Evolutionary conservation across 2,329 filamentous ascomycete species (phyloP), one percentile per base, ranked within the genome.

Genomic region (Ophioceras dolichostomum): DNA sequence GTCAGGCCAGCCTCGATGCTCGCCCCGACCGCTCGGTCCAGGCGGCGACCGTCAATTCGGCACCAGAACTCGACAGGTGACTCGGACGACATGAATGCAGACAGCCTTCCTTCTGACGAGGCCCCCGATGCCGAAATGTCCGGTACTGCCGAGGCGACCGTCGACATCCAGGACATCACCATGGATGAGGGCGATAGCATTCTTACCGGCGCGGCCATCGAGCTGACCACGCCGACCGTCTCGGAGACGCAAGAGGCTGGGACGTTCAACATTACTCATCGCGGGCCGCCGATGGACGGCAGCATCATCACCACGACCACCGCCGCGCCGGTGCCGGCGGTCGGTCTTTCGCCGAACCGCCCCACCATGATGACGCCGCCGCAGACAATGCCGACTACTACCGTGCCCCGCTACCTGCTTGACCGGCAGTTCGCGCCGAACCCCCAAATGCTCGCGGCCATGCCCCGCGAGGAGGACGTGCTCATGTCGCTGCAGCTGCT

Each of bases 391-490:
- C 73, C 79, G 7, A 76, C 70, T 40, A 74, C 81, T 14, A 82
- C 75, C 42, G 80, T 91, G 40, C 80, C 86, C 29, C 75, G 83
- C 40, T 91, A 89, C 52, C 70, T 88, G 19, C 73, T 86, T 36
- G 83, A 94, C 48, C 79, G 82, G 27, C 76, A 76, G 33, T 60
- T 80, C 37, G 70, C 76, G 27, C 76, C 83, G 19, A 34, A 34
- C 14, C 74, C 76, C 50, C 73, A 81, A 13, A 79, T 93, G 49
- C 65, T 94, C 22, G 84, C 88, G 20, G 82, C 87, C 10, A 94
- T 96, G 83, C 91, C 91, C 9, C 78, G 91, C 36, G 91, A 98
- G 50, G 91, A 98, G 58, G 91, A 98, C 51, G 91, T 98, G 3
- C 68, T 98, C 45, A 95, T 98, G 89, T 95, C 91, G 5, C 70